Base-by-base conservation (phyloP, 768 basidiomycete species). In the Cyclocybe aegerita region DNA sequence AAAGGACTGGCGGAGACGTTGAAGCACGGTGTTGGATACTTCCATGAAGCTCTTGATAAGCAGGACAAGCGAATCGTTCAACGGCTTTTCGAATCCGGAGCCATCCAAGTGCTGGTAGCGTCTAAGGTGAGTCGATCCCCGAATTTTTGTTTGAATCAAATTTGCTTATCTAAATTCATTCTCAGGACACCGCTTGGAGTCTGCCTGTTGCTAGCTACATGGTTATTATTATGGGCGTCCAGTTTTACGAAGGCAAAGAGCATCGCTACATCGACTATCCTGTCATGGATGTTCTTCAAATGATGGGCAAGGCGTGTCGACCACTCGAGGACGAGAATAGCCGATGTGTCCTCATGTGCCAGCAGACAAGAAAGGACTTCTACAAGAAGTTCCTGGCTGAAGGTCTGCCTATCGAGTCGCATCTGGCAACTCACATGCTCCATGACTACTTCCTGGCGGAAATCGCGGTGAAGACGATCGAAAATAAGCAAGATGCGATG, bases 211-310 rank as follows among this genome's bases (percentile, higher is more conserved):
- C 93, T 0, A 86, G 91, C 51, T 95, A 97, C 69, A 97, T 98
- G 93, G 95, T 98, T 38, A 86, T 99, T 65, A 93, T 99, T 60
- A 98, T 98, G 95, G 96, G 96, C n/a, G 94, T 98, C 0, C 97
- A 99, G 63, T 88, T 70, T 52, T 98, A 90, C 60, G 95, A 98
- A 67, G 96, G 96, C 63, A 91, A 93, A 69, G 97, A 99, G 61
- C 97, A 98, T 64, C 90, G 97, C 39, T 99, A 99, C 58, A 79
- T 95, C 57, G 97, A 98, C 68, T 98, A 98, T 64, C 94, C 96
- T 3, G 93, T 99, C 51, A 96, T 96, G 81, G 96, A 98, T 60
- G 90, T 99, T 5, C 80, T 98, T 1, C 97, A 98, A 65, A 98
- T 99, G 96, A 96, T 98, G 86, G 97, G 96, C 38, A 83, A 86